Base-by-base conservation (phyloP, 1,284 basidiomycete genomes). In the Ceratobasidium sp. region DNA sequence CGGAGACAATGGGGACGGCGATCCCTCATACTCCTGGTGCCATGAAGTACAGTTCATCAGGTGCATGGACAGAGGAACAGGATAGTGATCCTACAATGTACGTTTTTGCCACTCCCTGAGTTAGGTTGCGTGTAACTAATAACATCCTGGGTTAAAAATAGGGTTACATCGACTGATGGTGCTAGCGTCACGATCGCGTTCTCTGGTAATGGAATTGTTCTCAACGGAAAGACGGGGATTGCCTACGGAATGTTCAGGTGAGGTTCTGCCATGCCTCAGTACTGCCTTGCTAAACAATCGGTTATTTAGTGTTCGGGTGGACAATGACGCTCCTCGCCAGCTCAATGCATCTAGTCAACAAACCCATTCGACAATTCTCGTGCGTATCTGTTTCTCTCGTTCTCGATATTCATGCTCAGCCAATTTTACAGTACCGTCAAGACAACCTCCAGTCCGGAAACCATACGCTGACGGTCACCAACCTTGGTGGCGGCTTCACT, bases 211-310 rank as follows among this genome's bases (percentile, higher is more conserved):
- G 66, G 66, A 1, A 49, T 70, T 30, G 40, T 44, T 16, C 46
- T 70, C n/a, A 46, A 59, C 16, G 66, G 66, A 9, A 59, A 48
- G 30, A 59, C 51, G 4, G 66, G 66, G 23, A 21, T 56, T 4
- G 21, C 28, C 8, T 70, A 28, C 42, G 66, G 66, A 21, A 30
- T 44, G 42, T 70, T 70, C n/a, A 70, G 66, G 66, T 70, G n/a
- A 56, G 2, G 40, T 6, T 23, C 38, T 7, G 4, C 23, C 21
- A 28, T 33, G 30, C 30, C 33, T 9, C 5, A 33, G 7, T 36
- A 16, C 28, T 9, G 18, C n/a, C 5, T 33, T 8, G 0, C 5
- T 23, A 21, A 62, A 44, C 40, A 16, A n/a, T 8, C 14, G 7
- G 3, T 16, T 56, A 21, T 44, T 28, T 38, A 70, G 66, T 18